phyloP scores from a whole-genome alignment of 2,329 filamentous ascomycete species.

The Sarocladium strictum region DNA sequence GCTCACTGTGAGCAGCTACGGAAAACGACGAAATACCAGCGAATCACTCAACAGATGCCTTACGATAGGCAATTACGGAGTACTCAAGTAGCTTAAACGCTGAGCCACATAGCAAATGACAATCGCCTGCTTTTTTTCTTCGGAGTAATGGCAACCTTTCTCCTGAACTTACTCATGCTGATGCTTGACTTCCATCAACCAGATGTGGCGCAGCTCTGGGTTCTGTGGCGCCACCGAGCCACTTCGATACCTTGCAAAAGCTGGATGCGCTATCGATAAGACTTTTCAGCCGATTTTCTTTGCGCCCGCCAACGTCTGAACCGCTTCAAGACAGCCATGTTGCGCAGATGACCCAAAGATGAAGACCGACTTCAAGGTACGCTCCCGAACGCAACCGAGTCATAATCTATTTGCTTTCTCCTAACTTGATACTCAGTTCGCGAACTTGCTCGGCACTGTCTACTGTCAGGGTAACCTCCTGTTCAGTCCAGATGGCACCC shows the following conservation, averaged over 20 bases:
- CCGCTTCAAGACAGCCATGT: constrained; percentile 19
- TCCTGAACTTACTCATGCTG: no score
- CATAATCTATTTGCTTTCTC: no score
- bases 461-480: constrained; percentile 97
- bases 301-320: constrained; percentile 2
- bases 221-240: neutral
- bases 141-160: no score
- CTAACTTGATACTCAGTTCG: constrained; percentile 60
- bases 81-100: no score
- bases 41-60: no score
- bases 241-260: neutral
- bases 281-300: constrained; percentile 8
- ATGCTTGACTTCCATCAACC: no score
- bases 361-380: constrained; percentile 99
- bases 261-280: constrained; percentile 5
- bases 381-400: constrained; percentile 12
- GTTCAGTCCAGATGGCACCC: constrained; percentile 93
- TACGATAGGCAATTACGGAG: no score
- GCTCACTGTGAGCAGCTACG: no score
- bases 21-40: no score
- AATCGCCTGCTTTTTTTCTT: no score
- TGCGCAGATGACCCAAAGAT: constrained; percentile 50
- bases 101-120: no score
- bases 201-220: no score
- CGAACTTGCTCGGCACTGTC: constrained; percentile 95